Percentiles rank a stretch among this genome's conserved stretches.
These are phyloP conservation scores for Lentinula guzmanii DNA, from an alignment of 768 basidiomycete genomes.

Conservation along the genomic window DNA sequence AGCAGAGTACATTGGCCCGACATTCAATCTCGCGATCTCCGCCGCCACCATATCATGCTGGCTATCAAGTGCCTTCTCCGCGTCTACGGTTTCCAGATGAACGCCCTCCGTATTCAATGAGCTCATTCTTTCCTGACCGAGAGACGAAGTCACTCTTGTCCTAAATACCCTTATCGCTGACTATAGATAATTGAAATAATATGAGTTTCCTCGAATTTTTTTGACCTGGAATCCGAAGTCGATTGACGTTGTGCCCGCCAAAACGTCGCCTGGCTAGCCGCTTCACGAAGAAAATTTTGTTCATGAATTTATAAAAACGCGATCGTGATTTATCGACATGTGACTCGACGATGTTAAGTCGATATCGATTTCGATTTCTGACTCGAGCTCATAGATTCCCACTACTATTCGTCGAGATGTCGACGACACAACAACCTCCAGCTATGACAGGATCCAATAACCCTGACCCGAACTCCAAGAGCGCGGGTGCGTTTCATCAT, in stretches of 20 bases:
- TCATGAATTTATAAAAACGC: neutral
- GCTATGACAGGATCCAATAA: neutral
- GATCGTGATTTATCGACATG: neutral
- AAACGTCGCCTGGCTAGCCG: too few species aligned
- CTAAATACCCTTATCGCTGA: neutral
- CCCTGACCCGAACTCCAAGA: conserved; percentile 27
- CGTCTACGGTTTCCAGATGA: too few species aligned
- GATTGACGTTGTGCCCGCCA: too few species aligned
- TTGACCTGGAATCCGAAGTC: too few species aligned
- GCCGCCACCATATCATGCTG: too few species aligned
- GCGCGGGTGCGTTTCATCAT: conserved; percentile 24
- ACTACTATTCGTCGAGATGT: neutral
- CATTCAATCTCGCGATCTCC: too few species aligned
- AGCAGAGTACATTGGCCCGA: too few species aligned
- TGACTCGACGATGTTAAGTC: conserved; percentile 4
- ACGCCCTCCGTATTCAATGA: neutral
- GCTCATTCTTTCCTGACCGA: neutral
- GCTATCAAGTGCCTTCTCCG: too few species aligned
- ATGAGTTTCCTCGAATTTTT: too few species aligned
- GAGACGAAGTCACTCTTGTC: neutral
- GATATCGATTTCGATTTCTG: conserved; percentile 8
- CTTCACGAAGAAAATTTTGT: too few species aligned
- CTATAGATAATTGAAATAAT: neutral
- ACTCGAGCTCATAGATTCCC: neutral
- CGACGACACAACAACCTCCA: neutral